A percentile compares a stretch with the other conserved stretches of the same genome.
These are phyloP conservation scores for Alliaria petiolata DNA, from an alignment of 345 rosid genomes.

Conservation along the genomic window DNA sequence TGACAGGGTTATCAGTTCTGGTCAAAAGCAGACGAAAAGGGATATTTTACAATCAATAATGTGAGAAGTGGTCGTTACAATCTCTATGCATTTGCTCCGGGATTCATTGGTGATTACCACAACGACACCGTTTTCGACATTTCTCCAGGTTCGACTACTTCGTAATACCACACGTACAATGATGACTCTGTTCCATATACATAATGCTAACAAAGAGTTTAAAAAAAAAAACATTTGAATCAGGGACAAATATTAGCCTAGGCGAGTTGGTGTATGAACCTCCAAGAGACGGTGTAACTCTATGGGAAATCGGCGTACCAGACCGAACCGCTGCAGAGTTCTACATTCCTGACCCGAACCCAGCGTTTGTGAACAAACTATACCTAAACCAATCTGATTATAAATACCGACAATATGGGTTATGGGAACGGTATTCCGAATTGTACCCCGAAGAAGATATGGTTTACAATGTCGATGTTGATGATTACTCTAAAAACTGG, in stretches of 20 bases:
- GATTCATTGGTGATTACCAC: constrained; percentile 81
- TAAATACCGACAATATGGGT: constrained; percentile 87
- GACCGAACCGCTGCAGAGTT: constrained; percentile 84
- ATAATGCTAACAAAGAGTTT: not conserved
- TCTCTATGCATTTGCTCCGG: constrained; percentile 68
- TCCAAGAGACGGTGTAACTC: constrained; percentile 74
- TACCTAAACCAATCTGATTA: constrained; percentile 40
- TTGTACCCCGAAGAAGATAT: constrained; percentile 68
- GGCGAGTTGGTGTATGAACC: constrained; percentile 69
- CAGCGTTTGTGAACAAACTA: constrained; percentile 53
- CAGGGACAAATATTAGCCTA: constrained; percentile 44
- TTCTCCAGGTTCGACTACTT: constrained; percentile 43
- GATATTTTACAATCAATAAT: constrained; percentile 48
- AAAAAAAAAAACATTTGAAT: not conserved
- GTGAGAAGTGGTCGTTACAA: constrained; percentile 58
- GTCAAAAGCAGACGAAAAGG: constrained; percentile 56
- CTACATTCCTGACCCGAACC: constrained; percentile 77
- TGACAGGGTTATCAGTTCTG: constrained; percentile 89
- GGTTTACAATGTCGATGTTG: constrained; percentile 51
- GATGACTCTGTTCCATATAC: not conserved
- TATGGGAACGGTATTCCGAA: constrained; percentile 90
- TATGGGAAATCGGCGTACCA: constrained; percentile 96
- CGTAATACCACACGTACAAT: not conserved
- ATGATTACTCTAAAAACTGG: constrained; percentile 71
- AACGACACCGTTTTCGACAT: constrained; percentile 39